These are phyloP conservation scores for Stellera chamaejasme DNA, from an alignment of 345 rosid genomes.

Conservation along the genomic window DNA sequence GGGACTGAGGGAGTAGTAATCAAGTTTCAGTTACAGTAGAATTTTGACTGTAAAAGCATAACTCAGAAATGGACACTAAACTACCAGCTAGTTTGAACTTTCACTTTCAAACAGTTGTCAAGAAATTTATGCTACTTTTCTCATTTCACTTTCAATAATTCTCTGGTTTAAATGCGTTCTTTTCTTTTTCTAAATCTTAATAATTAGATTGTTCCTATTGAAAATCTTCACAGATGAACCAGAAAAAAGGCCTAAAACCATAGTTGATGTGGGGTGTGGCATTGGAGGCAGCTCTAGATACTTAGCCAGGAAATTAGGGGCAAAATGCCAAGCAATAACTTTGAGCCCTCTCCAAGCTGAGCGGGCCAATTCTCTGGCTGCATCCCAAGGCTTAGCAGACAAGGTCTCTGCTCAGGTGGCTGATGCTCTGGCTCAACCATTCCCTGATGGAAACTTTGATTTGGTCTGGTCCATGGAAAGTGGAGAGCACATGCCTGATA, in stretches of 20 bases:
- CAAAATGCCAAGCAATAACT: constrained; percentile 63
- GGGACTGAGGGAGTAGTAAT: too few species aligned
- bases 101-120: too few species aligned
- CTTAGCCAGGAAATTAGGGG: constrained; percentile 59
- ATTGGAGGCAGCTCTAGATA: constrained; percentile 95
- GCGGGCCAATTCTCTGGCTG: constrained; percentile 70
- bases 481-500: constrained; percentile 96
- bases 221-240: constrained; percentile 23
- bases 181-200: too few species aligned
- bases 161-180: too few species aligned
- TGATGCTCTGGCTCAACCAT: constrained; percentile 87
- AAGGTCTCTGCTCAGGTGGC: constrained; percentile 82
- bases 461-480: constrained; percentile 98
- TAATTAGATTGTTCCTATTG: too few species aligned
- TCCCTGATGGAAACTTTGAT: constrained; percentile 71
- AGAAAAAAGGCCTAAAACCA: constrained; percentile 37
- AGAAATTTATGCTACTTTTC: too few species aligned
- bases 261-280: constrained; percentile 96
- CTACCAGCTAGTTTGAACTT: too few species aligned
- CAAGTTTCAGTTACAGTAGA: too few species aligned
- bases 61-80: too few species aligned
- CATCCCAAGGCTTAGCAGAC: constrained; percentile 52
- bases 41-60: too few species aligned
- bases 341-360: constrained; percentile 81
- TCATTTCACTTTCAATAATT: too few species aligned